Conservation (phyloP, 805 yeast species). For the Candida peoriensis region DNA sequence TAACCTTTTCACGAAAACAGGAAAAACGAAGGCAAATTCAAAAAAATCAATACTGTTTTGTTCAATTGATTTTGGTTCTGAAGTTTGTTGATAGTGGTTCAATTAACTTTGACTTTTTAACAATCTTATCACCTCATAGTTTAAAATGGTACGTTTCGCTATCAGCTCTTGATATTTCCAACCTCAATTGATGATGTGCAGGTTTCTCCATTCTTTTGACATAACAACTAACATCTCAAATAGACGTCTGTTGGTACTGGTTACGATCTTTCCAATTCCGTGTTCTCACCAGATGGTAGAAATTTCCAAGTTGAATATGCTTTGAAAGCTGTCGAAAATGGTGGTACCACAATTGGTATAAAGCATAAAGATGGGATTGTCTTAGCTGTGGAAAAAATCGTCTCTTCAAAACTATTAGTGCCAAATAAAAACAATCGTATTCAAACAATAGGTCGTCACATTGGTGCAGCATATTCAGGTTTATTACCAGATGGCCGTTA, state of each 20-base stretch:
- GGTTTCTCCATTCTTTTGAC: too few relatives aligned
- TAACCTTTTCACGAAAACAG: too few relatives aligned
- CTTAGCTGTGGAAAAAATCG: conserved; percentile 94
- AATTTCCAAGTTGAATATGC: conserved; percentile 98
- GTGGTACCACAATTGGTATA: conserved; percentile 92
- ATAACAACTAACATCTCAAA: background rate
- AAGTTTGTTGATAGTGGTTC: too few relatives aligned
- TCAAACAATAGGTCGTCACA: conserved; percentile 88
- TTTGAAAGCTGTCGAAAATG: conserved; percentile 94
- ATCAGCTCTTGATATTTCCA: too few relatives aligned
- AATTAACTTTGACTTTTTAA: too few relatives aligned
- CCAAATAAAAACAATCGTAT: conserved; percentile 87
- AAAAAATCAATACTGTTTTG: too few relatives aligned
- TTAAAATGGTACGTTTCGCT: too few relatives aligned
- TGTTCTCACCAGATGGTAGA: conserved; percentile 83
- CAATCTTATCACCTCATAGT: too few relatives aligned
- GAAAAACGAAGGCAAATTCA: too few relatives aligned
- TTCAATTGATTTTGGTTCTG: too few relatives aligned
- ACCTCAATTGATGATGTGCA: too few relatives aligned
- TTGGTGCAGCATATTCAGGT: conserved; percentile 95
- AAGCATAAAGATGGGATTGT: conserved; percentile 91
- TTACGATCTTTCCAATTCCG: conserved; percentile 95
- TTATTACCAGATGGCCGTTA: conserved; percentile 95
- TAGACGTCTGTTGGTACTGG: conserved; percentile 97
- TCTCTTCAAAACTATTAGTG: conserved; percentile 79